Evolutionary conservation across 2,329 filamentous ascomycete genomes (phyloP), one percentile per base, ranked within the genome.

Genomic region (Aspergillus spinulosporus): DNA sequence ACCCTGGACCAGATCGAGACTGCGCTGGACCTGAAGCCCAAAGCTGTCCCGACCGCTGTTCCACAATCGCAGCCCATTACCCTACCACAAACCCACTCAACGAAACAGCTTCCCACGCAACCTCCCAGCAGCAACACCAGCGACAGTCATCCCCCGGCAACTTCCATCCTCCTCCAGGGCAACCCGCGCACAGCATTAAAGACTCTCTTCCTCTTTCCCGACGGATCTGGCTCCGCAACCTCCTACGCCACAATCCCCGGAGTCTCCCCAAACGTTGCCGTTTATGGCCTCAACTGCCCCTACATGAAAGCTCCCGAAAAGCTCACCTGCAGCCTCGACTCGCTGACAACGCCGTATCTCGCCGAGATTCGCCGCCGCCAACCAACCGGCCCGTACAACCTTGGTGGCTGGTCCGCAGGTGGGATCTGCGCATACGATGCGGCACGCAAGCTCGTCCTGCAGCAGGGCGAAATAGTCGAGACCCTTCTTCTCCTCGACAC

Each of bases 361-460:
- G 64, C 62, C 4, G 78, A 80, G 55, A 74, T 82, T 32, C 75
- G 73, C 3, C 74, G 74, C 12, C 71, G 78, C 28, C 76, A 82
- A 59, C 75, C 78, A 3, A 69, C 72, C 12, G 76, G 78, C 0
- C 85, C 87, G 0, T 90, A 89, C 72, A 80, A 81, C 49, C 73
- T 91, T 1, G 82, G 84, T 12, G 89, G 89, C 26, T 92, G 88
- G 88, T 89, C 84, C n/a, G 88, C 87, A 1, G 89, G 88, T 26
- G 88, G 88, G 36, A 86, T 90, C 47, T 85, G 87, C 57, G 87
- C 88, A 40, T 90, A 84, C 65, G 85, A 88, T 62, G 84, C 85
- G 7, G 81, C 84, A 62, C 81, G 81, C 52, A 82, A 87, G 60
- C 78, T 89, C 12, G 79, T 79, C 57, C 63, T 58, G 37, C 64